Evolutionary conservation across 768 basidiomycete genomes (phyloP).

Genomic region (Galerina marginata): DNA sequence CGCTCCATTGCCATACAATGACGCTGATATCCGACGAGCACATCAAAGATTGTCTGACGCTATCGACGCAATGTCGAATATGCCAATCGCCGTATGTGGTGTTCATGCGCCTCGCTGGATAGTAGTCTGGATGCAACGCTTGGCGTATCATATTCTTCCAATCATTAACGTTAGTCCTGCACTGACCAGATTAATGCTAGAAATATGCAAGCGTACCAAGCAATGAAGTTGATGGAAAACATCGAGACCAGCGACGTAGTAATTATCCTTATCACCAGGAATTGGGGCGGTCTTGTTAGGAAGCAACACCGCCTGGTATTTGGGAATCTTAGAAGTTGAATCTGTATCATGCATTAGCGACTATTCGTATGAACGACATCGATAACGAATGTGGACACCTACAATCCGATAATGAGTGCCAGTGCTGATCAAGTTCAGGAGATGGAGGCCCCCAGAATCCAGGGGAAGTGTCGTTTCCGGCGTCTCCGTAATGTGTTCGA

Average conservation of each 20-base stretch:
- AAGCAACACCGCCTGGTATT: background rate
- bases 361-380: background rate
- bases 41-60: constrained; percentile 1
- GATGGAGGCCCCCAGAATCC: background rate
- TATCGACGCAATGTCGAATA: background rate
- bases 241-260: background rate
- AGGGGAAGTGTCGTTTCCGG: background rate
- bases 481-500: background rate
- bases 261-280: background rate
- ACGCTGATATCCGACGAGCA: background rate
- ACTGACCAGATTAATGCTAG: no score
- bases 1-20: constrained; percentile 2
- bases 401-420: background rate
- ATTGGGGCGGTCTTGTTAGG: background rate
- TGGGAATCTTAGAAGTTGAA: background rate
- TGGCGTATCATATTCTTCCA: background rate
- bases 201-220: background rate
- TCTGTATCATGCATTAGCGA: background rate
- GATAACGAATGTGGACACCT: background rate
- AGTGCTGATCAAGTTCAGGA: background rate
- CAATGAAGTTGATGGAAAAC: background rate
- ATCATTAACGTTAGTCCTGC: no score
- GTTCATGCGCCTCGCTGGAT: background rate
- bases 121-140: background rate
- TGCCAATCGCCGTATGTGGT: no score